Evolutionary conservation across 2,329 filamentous ascomycete genomes (phyloP), one percentile per base, ranked within the genome.

Genomic region (Pseudogymnoascus sp.): DNA sequence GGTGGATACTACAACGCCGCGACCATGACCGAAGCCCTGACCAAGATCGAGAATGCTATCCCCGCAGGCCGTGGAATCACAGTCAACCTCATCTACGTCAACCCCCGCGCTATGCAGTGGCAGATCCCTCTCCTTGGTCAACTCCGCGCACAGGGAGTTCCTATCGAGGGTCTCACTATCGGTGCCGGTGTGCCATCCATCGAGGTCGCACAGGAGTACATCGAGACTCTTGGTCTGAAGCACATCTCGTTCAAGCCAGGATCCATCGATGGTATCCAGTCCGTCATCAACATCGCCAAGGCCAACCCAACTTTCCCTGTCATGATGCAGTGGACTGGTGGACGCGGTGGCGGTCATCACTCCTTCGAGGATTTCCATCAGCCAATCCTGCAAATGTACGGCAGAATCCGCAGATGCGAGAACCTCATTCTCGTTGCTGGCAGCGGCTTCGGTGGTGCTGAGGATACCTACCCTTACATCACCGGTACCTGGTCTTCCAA

Each of bases 321-420:
- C 61, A 86, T 96, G 61, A 80, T 96, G 65, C 93, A 97, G 77
- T 97, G 93, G 93, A 97, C 93, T 64, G 93, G 93, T 73, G 93
- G 93, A 41, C 89, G 93, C 76, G 93, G 92, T 68, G 93, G 93
- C 79, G 93, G 93, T 63, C 93, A 96, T 75, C 93, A 97, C 79
- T 96, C 92, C 0, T 96, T 88, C 66, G 93, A 97, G 75, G 93
- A 97, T 75, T 96, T 97, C 82, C 93, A 96, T 75, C 88, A 93
- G 71, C 93, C 93, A 4, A 88, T 97, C 49, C 80, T 97, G 6
- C 87, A 91, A 70, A 96, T 96, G 90, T 97, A 97, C 74, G 85
- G 87, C 68, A 88, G 92, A 63, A 92, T 97, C 67, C 86, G 93
- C 72, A 87, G 91, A 72, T 89, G 88, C 67, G 83, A 89, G 68